Evolutionary conservation across 2,329 filamentous ascomycete genomes (phyloP), one percentile per base, ranked within the genome.

Genomic region (Gyromitra esculenta): DNA sequence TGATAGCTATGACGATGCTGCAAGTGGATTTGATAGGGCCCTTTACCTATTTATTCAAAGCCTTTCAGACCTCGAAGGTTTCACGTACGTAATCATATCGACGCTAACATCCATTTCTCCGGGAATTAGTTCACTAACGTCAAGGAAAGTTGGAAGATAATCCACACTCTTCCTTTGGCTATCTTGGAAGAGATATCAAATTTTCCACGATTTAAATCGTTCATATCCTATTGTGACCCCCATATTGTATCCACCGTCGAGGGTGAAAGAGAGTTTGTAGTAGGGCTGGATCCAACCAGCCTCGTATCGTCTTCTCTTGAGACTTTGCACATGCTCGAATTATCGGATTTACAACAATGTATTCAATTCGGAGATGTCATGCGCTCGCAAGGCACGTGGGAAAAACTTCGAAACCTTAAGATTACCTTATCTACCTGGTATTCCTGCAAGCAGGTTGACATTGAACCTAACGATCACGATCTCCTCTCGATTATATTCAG

Each of bases 321-420:
- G 62, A 65, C 62, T 25, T 15, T 65, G 15, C 43, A 65, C 25
- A 65, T 65, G 43, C 62, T 65, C 4, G 62, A 65, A 15, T 25
- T 65, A 15, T 50, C 62, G 37, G 62, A 65, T 50, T 65, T 65
- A n/a, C 18, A 65, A n/a, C 43, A 65, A 18, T 65, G 62, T 25
- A 65, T 65, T 25, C 43, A 65, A 50, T 65, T 65, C 7, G 62
- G 62, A 13, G 43, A 65, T 50, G 43, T 65, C 25, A 13, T 65
- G 7, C 43, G 43, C n/a, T 52, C 62, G 52, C 43, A 15, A 13
- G 45, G 21, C 7, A 65, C 62, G 1, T 52, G 62, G 62, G 62
- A 35, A 13, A 50, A 25, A 25, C 62, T 65, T 41, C 18, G 64
- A 56, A 56, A 56, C 63, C 8, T 66, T 21, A 66, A 66, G 63